These are phyloP conservation scores for Taxawa tesnikishii DNA, from an alignment of 2,329 filamentous ascomycete genomes.

Conservation along the genomic window DNA sequence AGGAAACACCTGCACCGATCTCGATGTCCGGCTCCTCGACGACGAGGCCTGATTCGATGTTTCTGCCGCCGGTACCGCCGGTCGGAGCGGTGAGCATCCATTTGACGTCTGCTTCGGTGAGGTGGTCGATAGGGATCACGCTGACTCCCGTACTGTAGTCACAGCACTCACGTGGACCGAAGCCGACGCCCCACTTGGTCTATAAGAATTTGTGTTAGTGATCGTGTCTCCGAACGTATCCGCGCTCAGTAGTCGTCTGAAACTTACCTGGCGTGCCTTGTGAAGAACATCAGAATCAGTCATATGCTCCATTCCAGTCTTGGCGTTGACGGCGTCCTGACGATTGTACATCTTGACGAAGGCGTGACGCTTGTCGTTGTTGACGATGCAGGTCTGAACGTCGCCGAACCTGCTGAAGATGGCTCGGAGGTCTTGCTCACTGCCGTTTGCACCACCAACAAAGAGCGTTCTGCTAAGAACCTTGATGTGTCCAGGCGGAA, in stretches of 20 bases:
- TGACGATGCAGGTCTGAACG: constrained; percentile 96
- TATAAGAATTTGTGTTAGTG: constrained; percentile 25
- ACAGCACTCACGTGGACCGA: constrained; percentile 91
- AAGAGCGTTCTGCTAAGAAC: constrained; percentile 92
- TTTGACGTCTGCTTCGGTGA: constrained; percentile 93
- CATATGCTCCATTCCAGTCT: constrained; percentile 85
- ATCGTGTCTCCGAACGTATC: no score
- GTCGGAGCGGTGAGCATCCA: constrained; percentile 94
- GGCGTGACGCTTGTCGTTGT: constrained; percentile 93
- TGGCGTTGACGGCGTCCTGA: constrained; percentile 69
- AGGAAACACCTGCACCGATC: constrained; percentile 93
- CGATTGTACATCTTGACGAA: constrained; percentile 98
- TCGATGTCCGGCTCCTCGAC: constrained; percentile 98
- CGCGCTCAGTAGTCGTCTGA: no score
- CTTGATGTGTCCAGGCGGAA: constrained; percentile 72
- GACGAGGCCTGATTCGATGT: constrained; percentile 71
- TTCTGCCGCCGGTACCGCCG: constrained; percentile 76
- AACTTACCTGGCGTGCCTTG: constrained; percentile 32
- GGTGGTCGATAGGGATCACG: constrained; percentile 78
- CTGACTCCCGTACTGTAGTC: constrained; percentile 90
- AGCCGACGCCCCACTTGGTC: constrained; percentile 96
- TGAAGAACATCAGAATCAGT: constrained; percentile 60
- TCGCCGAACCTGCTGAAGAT: constrained; percentile 74
- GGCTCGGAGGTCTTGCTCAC: constrained; percentile 67
- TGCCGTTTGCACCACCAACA: constrained; percentile 75